phyloP scores from a whole-genome alignment of 176 grass and related monocot genomes.

The Paspalum notatum region DNA sequence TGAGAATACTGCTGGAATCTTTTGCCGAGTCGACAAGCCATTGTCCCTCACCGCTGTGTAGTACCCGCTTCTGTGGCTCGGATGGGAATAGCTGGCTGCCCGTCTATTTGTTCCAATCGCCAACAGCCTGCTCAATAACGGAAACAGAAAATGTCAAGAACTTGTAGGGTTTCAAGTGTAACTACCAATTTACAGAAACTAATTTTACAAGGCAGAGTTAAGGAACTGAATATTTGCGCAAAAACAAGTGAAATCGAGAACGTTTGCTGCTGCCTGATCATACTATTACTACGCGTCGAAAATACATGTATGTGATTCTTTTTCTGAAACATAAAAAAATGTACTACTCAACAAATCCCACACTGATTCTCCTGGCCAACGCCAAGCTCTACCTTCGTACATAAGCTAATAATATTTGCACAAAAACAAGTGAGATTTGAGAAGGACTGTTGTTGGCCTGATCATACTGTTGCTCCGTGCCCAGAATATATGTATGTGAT shows the following conservation, averaged over 20 bases:
- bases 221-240: neutral
- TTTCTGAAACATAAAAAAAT: neutral
- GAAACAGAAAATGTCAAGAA: constrained; percentile 18
- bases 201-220: neutral
- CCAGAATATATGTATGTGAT: neutral
- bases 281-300: neutral
- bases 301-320: neutral
- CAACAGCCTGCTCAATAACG: constrained; percentile 62
- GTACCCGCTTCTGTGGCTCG: constrained; percentile 39
- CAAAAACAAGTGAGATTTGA: too few relatives aligned
- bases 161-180: constrained; percentile 5
- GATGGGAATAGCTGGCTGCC: constrained; percentile 56
- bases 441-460: too few relatives aligned
- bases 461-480: neutral
- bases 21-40: constrained; percentile 50
- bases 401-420: too few relatives aligned
- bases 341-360: neutral
- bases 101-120: constrained; percentile 58
- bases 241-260: neutral
- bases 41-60: constrained; percentile 45
- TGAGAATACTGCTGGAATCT: constrained; percentile 47
- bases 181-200: neutral
- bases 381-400: neutral
- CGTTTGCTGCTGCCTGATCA: neutral
- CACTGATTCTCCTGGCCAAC: neutral